Evolutionary conservation across 306 rosid genomes (phyloP).

Genomic region (Crotalaria pallida): DNA sequence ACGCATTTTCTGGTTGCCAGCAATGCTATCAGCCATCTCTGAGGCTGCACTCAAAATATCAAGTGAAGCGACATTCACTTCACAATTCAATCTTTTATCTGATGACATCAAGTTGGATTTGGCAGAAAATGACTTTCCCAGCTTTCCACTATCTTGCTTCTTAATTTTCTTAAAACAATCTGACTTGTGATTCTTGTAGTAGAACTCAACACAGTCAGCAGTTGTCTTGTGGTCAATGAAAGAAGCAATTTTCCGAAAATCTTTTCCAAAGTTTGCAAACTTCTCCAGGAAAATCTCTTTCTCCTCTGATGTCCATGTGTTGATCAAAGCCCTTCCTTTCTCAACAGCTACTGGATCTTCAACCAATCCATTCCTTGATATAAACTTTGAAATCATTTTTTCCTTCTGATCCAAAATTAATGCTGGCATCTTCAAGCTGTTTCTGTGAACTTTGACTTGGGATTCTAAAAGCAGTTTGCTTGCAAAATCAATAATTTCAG

Average conservation of each 20-base stretch:
- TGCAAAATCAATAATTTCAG: slow-evolving; percentile 48
- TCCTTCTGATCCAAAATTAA: slow-evolving; percentile 74
- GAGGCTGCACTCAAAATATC: slow-evolving; percentile 89
- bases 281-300: slow-evolving; percentile 62
- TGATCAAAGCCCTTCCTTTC: slow-evolving; percentile 71
- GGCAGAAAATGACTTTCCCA: slow-evolving; percentile 44
- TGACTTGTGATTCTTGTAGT: slow-evolving; percentile 89
- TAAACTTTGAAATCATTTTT: slow-evolving; percentile 52
- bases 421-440: slow-evolving; percentile 81
- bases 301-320: slow-evolving; percentile 84
- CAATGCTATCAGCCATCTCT: slow-evolving; percentile 49
- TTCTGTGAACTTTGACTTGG: slow-evolving; percentile 46
- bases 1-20: slow-evolving; percentile 37
- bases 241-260: slow-evolving; percentile 73
- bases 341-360: slow-evolving; percentile 87
- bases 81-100: slow-evolving; percentile 75
- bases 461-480: slow-evolving; percentile 70
- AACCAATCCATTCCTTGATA: slow-evolving; percentile 73
- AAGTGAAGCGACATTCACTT: slow-evolving; percentile 60
- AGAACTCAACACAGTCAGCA: slow-evolving; percentile 92
- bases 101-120: slow-evolving; percentile 47
- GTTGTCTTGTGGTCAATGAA: slow-evolving; percentile 85
- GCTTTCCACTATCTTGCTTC: slow-evolving; percentile 54
- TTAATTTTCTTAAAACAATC: slow-evolving; percentile 62
- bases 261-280: slow-evolving; percentile 61